Evolutionary conservation across 2,329 filamentous ascomycete genomes (phyloP), one percentile per base, ranked within the genome.

Genomic region (Neofusicoccum cordaticola): DNA sequence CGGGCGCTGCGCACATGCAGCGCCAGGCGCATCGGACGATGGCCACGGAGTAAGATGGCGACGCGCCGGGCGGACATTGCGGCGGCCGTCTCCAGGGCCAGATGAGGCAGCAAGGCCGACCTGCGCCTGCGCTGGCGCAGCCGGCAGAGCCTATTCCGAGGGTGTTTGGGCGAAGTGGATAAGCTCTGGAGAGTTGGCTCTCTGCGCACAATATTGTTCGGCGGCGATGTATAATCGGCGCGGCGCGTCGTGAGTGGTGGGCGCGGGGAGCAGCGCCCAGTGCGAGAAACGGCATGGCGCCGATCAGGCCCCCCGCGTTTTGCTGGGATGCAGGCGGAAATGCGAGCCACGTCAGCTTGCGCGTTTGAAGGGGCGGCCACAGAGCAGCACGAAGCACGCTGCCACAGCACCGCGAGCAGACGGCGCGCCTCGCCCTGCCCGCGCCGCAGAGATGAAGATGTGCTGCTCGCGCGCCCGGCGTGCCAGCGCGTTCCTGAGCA

Each of bases 281-380:
- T 1, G 19, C 58, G 35, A 15, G 8, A 62, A 51, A 62, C 45
- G 58, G 58, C 45, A 62, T 41, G 42, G 45, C 45, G 58, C 58
- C 58, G 58, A 62, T 62, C 58, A 62, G 58, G 58, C 58, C 45
- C 47, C 45, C 58, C 58, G 45, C 47, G 45, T 62, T 31, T 53
- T 31, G 53, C 53, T 58, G 35, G 57, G 45, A 48, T 48, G n/a
- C 42, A 17, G 31, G 39, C 58, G 58, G 58, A 62, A 39, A 62
- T 62, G 58, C 22, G 45, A 62, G 45, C 31, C 58, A 62, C 58
- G 58, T 62, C 57, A 51, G 58, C 58, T 42, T 62, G 57, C 58
- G 58, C 58, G 58, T 62, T 62, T 62, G 58, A 60, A 47, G 41
- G 42, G 50, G 50, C 50, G 50, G 50, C 50, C 31, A 11, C 37